Base-by-base conservation (phyloP, 1,284 basidiomycete species). In the Irpex sp. region DNA sequence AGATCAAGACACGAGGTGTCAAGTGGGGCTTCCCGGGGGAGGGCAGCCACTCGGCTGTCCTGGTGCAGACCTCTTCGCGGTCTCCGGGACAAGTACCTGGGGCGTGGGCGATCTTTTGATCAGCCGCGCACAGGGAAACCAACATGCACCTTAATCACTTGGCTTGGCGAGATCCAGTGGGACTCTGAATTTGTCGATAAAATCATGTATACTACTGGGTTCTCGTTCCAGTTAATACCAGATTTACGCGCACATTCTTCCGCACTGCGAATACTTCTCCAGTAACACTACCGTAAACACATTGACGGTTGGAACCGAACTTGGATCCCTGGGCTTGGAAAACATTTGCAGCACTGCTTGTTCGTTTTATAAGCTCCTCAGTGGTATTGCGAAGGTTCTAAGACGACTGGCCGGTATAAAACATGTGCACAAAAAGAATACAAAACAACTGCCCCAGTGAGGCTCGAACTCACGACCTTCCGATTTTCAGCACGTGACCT, bases 401-500 rank as follows among this genome's bases (percentile, higher is more conserved):
- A 3, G 26, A 26, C 4, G 26, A 0, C 26, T 4, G 26, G 26
- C 3, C 0, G 26, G 26, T 2, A 26, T 26, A 26, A 26, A 26
- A 26, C 4, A 0, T 26, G 2, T 26, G 0, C 26, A 26, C 26
- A 26, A 26, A 26, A 26, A 26, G 26, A 26, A 26, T 26, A 26
- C 26, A 26, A 26, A 26, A 26, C 4, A 26, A 4, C 83, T 86
- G 84, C 84, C 82, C 84, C 83, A 79, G 78, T 80, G 84, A 86
- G 83, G 83, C 78, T 86, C 82, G 85, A 86, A 86, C 84, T 86
- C 84, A 80, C 79, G 84, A 86, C 84, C 84, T 86, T 86, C 83
- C 85, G 85, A 86, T 85, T 13, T 26, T 26, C 2, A 26, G 26
- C 26, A 26, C 26, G 26, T 26, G 26, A 26, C 26, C 26, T 26